Conservation (phyloP, 2,329 filamentous ascomycete genomes). For the Xylariaceae sp. region DNA sequence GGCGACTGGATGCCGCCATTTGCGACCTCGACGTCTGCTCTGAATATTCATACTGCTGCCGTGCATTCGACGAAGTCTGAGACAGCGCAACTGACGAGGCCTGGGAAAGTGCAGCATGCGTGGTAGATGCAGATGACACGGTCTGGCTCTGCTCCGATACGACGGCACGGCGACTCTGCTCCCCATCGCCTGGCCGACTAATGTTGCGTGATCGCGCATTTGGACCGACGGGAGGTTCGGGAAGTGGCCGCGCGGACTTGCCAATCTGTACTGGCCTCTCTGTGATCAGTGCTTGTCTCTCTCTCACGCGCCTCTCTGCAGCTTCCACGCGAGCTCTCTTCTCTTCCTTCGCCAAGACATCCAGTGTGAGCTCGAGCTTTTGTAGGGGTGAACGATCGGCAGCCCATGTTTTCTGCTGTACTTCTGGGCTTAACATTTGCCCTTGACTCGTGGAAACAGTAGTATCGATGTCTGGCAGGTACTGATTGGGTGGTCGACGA, state of each 20-base stretch:
- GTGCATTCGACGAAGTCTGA: slow-evolving; percentile 18
- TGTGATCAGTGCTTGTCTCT: slow-evolving; percentile 49
- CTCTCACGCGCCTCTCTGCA: slow-evolving; percentile 68
- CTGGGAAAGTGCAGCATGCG: slow-evolving; percentile 29
- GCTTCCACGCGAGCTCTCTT: slow-evolving; percentile 80
- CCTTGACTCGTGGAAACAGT: slow-evolving; percentile 32
- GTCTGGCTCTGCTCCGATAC: slow-evolving; percentile 24
- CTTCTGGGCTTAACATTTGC: slow-evolving; percentile 36
- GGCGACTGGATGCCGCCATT: slow-evolving; percentile 27
- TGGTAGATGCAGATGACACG: slow-evolving; percentile 26
- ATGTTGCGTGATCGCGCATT: slow-evolving; percentile 34
- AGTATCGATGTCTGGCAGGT: slow-evolving; percentile 25
- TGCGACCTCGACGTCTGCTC: slow-evolving; percentile 29
- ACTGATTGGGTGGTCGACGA: slow-evolving; percentile 28
- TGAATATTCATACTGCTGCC: slow-evolving; percentile 26
- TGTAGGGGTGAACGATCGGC: slow-evolving; percentile 85
- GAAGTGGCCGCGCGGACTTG: slow-evolving; percentile 19
- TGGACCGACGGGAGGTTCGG: slow-evolving; percentile 26
- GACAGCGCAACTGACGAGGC: slow-evolving; percentile 24
- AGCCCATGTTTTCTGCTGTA: slow-evolving; percentile 58
- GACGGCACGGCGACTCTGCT: slow-evolving; percentile 23
- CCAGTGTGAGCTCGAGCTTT: slow-evolving; percentile 83
- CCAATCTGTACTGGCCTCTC: slow-evolving; percentile 47
- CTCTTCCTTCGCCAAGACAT: slow-evolving; percentile 92
- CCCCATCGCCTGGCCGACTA: slow-evolving; percentile 23